Evolutionary conservation across 345 rosid genomes (phyloP), one percentile per base, ranked within the genome.

Genomic region (Brassica juncea): DNA sequence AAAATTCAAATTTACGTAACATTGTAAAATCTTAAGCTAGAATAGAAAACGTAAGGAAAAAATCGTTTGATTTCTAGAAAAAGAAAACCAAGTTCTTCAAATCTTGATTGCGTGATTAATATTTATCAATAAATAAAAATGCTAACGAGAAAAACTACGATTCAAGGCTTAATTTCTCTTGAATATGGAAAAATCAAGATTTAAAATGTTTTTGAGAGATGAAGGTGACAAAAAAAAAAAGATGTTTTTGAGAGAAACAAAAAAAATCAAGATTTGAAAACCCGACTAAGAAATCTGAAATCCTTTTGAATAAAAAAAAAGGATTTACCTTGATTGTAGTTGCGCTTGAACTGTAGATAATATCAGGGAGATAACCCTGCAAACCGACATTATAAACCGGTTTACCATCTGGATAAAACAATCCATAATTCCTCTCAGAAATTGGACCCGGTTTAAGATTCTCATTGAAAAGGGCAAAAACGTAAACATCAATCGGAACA

Each of bases 391-490:
- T 85, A 39, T 91, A 95, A 76, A 93, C 99, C 55, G 94, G 91
- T 15, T 86, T 85, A 31, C 94, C 97, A 75, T 95, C 83, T 2
- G 99, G 98, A 64, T 93, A 88, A 64, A 80, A 91, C 14, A 95
- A 87, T 0, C 98, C 98, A 35, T 95, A 95, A 71, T 95, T 95
- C 82, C 98, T 87, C 84, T 95, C 99, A 0, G 99, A 95, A 1
- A 83, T 65, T 1, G 97, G 94, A 75, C 97, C 99, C 1, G 94
- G 85, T 84, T 95, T 95, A 73, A 90, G 68, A 82, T 95, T 83
- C 89, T 95, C 99, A 27, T 91, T 95, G 68, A 95, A 95, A 34
- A 95, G 88, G 1, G 99, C 99, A 65, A 93, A 95, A 68, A 95
- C 96, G 39, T 83, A 81, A 25, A 91, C 78, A 73, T 93, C 89